Evolutionary conservation across 495 filamentous ascomycete genomes (phyloP).

Genomic region (Talaromyces ruber): DNA sequence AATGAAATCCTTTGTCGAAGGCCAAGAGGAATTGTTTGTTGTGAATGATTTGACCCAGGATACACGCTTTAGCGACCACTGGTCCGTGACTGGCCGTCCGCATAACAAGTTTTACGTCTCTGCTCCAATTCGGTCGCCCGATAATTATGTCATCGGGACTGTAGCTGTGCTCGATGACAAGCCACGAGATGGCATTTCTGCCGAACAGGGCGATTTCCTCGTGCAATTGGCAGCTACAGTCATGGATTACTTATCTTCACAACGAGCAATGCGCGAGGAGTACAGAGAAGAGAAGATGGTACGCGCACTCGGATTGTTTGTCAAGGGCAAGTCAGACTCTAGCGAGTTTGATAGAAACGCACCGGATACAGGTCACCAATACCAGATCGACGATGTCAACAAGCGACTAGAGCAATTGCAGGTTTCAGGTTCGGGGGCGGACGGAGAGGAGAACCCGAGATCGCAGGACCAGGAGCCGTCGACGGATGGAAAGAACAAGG

Average conservation of each 20-base stretch:
- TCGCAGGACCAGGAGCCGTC: neutral
- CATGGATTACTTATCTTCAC: slow-evolving; percentile 48
- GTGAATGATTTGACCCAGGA: neutral
- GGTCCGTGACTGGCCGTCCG: neutral
- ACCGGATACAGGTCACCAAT: neutral
- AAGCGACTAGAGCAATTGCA: neutral
- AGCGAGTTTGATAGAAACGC: neutral
- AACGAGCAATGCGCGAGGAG: slow-evolving; percentile 38
- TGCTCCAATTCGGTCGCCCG: neutral
- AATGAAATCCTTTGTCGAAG: neutral
- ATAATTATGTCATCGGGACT: neutral
- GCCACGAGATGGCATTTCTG: neutral
- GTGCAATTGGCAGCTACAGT: slow-evolving; percentile 12
- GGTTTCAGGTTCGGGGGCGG: neutral
- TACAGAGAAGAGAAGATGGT: slow-evolving; percentile 46
- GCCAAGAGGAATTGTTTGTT: neutral
- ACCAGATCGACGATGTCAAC: neutral
- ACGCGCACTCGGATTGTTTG: slow-evolving; percentile 44
- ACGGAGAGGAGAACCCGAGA: neutral
- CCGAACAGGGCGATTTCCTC: neutral
- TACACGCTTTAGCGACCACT: neutral
- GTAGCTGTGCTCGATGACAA: neutral
- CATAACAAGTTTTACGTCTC: neutral
- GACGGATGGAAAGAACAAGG: neutral
- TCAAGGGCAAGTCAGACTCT: slow-evolving; percentile 31